A percentile compares a stretch with the other conserved stretches of the same genome.
phyloP scores from a whole-genome alignment of 2,329 filamentous ascomycete genomes.

The Ilyonectria robusta region DNA sequence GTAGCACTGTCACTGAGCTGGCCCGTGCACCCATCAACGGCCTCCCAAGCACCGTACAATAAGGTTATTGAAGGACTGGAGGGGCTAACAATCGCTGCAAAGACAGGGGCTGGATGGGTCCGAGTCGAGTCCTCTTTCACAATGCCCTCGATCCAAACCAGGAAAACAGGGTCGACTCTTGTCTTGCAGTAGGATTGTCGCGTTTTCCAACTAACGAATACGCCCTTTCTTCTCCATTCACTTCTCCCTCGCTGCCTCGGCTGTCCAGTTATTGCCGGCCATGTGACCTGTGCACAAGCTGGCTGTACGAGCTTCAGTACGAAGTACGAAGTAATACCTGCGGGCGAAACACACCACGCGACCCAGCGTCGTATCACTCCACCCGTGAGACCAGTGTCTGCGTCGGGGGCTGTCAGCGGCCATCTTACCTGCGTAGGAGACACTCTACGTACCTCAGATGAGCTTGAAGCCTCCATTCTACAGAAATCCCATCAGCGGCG shows the following conservation, averaged over 20 bases:
- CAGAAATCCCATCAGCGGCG: neutral
- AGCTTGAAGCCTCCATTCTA: neutral
- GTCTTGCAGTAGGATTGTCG: neutral
- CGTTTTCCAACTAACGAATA: neutral
- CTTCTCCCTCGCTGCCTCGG: neutral
- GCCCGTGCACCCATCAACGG: conserved; percentile 38
- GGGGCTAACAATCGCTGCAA: neutral
- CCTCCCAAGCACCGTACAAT: conserved; percentile 31
- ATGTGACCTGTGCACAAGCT: conserved; percentile 20
- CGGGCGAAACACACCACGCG: conserved; percentile 31
- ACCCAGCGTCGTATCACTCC: conserved; percentile 30
- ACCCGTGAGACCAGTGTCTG: conserved; percentile 1
- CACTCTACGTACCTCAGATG: neutral
- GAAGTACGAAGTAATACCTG: neutral
- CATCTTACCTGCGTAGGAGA: neutral
- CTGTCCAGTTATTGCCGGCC: neutral
- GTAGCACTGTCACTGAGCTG: conserved; percentile 35
- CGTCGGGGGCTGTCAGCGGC: neutral
- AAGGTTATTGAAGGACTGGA: conserved; percentile 31
- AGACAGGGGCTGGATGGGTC: neutral
- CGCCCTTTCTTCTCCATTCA: neutral
- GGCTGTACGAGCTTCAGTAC: conserved; percentile 22
- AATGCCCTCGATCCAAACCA: neutral
- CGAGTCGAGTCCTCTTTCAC: neutral
- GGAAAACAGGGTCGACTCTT: neutral